Conservation (phyloP, 768 basidiomycete genomes). For the Suillus hirtellus region DNA sequence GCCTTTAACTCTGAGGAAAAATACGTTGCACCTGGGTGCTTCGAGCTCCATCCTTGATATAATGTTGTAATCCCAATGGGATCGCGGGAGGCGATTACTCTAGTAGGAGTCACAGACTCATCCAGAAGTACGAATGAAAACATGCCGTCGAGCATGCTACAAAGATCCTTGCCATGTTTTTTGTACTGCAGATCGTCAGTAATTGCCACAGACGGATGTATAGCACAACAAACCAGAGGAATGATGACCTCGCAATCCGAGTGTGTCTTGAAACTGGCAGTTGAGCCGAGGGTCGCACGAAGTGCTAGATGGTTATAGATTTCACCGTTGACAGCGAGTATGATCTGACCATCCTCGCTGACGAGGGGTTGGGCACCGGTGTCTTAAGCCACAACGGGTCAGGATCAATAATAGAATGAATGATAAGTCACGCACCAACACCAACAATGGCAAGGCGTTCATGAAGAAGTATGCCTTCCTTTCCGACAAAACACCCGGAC, state of each 20-base stretch:
- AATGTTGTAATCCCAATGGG: constrained; percentile 98
- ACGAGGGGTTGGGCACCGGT: constrained; percentile 94
- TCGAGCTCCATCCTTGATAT: constrained; percentile 93
- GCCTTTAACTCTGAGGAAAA: constrained; percentile 98
- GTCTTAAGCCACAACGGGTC: constrained; percentile 48
- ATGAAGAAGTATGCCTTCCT: constrained; percentile 82
- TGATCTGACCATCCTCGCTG: constrained; percentile 79
- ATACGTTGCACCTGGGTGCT: constrained; percentile 77
- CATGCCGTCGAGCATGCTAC: constrained; percentile 91
- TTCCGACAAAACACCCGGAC: constrained; percentile 92
- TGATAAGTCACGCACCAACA: constrained; percentile 65
- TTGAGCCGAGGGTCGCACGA: constrained; percentile 61
- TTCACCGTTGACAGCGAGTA: constrained; percentile 96
- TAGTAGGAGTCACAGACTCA: constrained; percentile 84
- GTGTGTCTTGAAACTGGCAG: constrained; percentile 89
- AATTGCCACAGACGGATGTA: background rate
- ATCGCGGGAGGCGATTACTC: constrained; percentile 94
- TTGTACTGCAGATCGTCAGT: constrained; percentile 58
- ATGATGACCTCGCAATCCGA: constrained; percentile 98
- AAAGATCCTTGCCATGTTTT: constrained; percentile 76
- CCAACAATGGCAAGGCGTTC: constrained; percentile 98
- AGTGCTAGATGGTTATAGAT: constrained; percentile 96
- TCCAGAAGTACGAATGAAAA: constrained; percentile 98
- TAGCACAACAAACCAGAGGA: constrained; percentile 63
- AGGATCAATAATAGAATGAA: background rate